Conservation (phyloP, 768 basidiomycete genomes). For the Lentinula boryana region DNA sequence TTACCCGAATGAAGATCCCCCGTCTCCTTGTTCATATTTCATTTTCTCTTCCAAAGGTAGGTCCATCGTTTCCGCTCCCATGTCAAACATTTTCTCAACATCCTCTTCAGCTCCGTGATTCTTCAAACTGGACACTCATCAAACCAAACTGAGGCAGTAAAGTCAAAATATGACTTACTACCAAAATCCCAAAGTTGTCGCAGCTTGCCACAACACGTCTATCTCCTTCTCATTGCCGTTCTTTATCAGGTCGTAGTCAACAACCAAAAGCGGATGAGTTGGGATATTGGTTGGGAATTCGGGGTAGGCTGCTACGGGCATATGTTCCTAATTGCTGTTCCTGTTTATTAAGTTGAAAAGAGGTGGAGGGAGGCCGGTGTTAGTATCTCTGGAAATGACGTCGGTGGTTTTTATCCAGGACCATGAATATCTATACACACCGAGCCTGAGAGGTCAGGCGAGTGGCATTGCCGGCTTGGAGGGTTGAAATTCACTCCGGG, state of each 20-base stretch:
- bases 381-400: too few relatives aligned
- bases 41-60: slow-evolving; percentile 37
- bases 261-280: slow-evolving; percentile 34
- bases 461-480: not conserved
- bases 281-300: slow-evolving; percentile 37
- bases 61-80: slow-evolving; percentile 33
- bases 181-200: slow-evolving; percentile 43
- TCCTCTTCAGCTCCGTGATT: slow-evolving; percentile 36
- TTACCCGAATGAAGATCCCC: slow-evolving; percentile 33
- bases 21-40: slow-evolving; percentile 35
- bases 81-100: slow-evolving; percentile 34
- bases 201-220: slow-evolving; percentile 34
- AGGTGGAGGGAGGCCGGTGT: not conserved
- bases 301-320: slow-evolving; percentile 11
- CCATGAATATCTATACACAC: too few relatives aligned
- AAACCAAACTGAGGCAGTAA: not conserved
- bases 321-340: not conserved
- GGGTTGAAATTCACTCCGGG: not conserved
- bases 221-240: slow-evolving; percentile 29
- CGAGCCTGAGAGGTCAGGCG: not conserved
- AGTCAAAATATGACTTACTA: slow-evolving; percentile 26
- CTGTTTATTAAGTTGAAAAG: not conserved
- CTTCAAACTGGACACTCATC: slow-evolving; percentile 23
- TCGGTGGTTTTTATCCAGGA: too few relatives aligned
- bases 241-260: slow-evolving; percentile 33